Conservation (phyloP, 805 yeast species). For the Phaffomyces opuntiae region DNA sequence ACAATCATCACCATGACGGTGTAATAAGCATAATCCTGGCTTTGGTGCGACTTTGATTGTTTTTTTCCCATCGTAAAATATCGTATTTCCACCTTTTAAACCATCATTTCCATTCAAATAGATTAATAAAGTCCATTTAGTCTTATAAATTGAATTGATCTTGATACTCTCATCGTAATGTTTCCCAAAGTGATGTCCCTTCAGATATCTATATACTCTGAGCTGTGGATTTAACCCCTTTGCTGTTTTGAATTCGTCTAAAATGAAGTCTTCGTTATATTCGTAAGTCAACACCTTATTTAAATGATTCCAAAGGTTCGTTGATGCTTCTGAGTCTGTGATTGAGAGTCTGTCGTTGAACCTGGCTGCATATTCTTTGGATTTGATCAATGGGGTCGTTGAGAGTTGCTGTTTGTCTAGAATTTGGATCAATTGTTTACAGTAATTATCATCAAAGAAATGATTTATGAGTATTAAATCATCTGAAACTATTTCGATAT, state of each 20-base stretch:
- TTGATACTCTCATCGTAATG: slow-evolving; percentile 55
- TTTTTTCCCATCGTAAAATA: slow-evolving; percentile 33
- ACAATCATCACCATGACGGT: slow-evolving; percentile 63
- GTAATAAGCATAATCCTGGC: slow-evolving; percentile 51
- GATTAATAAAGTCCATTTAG: slow-evolving; percentile 54
- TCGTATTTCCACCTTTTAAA: slow-evolving; percentile 53
- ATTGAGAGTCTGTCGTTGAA: slow-evolving; percentile 44
- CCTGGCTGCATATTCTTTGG: slow-evolving; percentile 49
- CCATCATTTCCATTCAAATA: slow-evolving; percentile 53
- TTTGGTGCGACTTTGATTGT: slow-evolving; percentile 34
- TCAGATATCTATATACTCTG: slow-evolving; percentile 45
- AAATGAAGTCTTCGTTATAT: slow-evolving; percentile 25
- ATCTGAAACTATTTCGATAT: slow-evolving; percentile 1
- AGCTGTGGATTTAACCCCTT: slow-evolving; percentile 49
- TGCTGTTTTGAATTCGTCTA: slow-evolving; percentile 30
- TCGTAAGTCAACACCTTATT: slow-evolving; percentile 24
- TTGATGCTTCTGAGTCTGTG: slow-evolving; percentile 31
- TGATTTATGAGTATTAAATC: slow-evolving; percentile 17
- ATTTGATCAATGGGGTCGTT: slow-evolving; percentile 42
- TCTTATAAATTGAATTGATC: slow-evolving; percentile 30
- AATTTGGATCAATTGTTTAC: slow-evolving; percentile 5
- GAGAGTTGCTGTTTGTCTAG: slow-evolving; percentile 22
- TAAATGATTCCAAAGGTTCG: slow-evolving; percentile 38
- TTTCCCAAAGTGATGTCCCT: slow-evolving; percentile 52
- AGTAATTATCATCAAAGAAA: slow-evolving; percentile 11